Base-by-base conservation (phyloP, 139 green algal species). In the Chlorella sp. region DNA sequence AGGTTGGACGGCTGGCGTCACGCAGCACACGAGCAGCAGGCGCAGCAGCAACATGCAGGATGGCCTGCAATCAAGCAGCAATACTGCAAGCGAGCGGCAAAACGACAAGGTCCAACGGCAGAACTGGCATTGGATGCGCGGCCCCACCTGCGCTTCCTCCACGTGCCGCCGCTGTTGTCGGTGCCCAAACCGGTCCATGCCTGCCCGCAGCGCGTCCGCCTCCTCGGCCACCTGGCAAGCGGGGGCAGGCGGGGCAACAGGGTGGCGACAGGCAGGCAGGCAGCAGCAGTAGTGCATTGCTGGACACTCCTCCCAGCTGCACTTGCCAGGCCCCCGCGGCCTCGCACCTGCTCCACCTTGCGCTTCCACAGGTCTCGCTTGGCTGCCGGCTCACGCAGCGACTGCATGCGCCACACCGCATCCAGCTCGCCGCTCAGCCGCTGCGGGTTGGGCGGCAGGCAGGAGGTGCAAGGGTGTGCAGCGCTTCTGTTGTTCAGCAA, bases 361-460 rank as follows among this genome's bases (percentile, higher is more conserved):
- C 80, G 57, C 64, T 91, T 91, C 95, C 95, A 98, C 0, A 97
- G 73, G 38, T 97, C 91, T 2, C 92, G 82, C 74, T 93, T 94
- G 30, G 80, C 78, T 68, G 74, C 65, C 13, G 85, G 85, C 76
- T 96, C 92, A 18, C 93, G 83, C 3, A 97, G 80, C 4, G 93
- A 83, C 63, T 95, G 92, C 95, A 98, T 98, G 30, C 95, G 92
- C 93, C 94, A 98, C 15, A 90, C 83, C n/a, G 86, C 92, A 64
- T 98, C 95, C 88, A 98, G 89, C 57, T 97, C 91, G 23, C 74
- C 38, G 75, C 88, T 94, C 32, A 90, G 93, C n/a, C 89, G 82
- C 91, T 96, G 91, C 84, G 91, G 21, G 30, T 0, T 12, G 55
- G 44, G 34, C 6, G 34, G 28, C 15, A 38, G n/a, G n/a, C n/a